These are phyloP conservation scores for Posidonia oceanica DNA, from an alignment of 116 monocot genomes.

Conservation along the genomic window DNA sequence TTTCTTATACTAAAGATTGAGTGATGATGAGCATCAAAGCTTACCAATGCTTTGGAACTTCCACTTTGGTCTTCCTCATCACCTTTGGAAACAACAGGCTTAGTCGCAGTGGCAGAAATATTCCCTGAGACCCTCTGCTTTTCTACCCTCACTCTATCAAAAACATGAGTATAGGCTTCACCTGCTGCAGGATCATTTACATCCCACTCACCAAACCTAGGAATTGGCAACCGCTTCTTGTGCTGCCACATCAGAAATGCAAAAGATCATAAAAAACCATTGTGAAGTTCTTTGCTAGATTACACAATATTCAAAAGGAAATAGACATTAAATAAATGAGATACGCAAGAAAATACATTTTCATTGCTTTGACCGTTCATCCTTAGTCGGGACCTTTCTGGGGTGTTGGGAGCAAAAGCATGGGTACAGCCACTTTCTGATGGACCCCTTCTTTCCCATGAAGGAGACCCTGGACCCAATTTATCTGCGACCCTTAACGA, in stretches of 20 bases:
- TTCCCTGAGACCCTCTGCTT: neutral
- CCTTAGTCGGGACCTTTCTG: conserved; percentile 1
- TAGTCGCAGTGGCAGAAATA: too few relatives aligned
- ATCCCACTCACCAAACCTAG: conserved; percentile 15
- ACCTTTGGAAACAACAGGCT: too few relatives aligned
- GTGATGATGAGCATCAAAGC: too few relatives aligned
- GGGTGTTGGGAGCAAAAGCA: neutral
- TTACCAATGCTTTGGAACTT: too few relatives aligned
- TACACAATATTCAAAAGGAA: neutral
- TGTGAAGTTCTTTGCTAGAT: neutral
- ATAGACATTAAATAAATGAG: neutral
- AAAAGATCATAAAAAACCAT: neutral
- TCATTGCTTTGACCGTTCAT: neutral
- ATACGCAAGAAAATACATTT: neutral
- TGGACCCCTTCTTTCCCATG: neutral
- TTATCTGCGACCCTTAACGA: neutral
- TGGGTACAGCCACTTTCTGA: neutral
- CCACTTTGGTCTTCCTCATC: too few relatives aligned
- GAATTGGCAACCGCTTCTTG: neutral
- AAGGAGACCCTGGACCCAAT: neutral
- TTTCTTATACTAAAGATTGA: too few relatives aligned
- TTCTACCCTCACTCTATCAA: conserved; percentile 10
- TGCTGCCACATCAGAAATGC: neutral
- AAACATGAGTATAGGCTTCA: conserved; percentile 5
- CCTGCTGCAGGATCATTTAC: conserved; percentile 5